Percentiles rank a stretch among this genome's conserved stretches.
Evolutionary conservation across 345 rosid species (phyloP).

Genomic region (Populus tremula): DNA sequence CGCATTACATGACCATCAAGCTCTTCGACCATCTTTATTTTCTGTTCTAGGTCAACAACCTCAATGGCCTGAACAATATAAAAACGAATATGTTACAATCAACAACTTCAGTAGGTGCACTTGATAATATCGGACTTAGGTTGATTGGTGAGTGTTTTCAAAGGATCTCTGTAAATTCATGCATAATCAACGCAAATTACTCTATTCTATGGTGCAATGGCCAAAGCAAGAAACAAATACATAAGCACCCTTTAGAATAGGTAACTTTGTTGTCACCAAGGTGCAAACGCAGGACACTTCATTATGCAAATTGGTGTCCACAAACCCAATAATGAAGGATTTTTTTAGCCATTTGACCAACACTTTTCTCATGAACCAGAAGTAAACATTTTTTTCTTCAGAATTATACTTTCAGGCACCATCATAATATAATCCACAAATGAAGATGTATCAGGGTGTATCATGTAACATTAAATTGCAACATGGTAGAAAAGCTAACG

Average conservation of each 20-base stretch:
- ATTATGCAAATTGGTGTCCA: not conserved
- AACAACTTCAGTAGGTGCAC: not conserved
- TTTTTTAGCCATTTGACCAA: not conserved
- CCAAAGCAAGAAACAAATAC: not conserved
- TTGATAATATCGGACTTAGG: not conserved
- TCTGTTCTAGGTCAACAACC: conserved; percentile 87
- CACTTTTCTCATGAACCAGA: not conserved
- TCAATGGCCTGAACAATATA: conserved; percentile 66
- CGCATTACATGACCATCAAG: conserved; percentile 94
- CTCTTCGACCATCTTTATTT: conserved; percentile 81
- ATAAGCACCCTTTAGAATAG: not conserved
- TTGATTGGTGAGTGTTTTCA: not conserved
- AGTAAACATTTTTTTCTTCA: not conserved
- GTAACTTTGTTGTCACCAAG: not conserved
- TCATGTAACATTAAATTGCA: not conserved
- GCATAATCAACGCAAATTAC: not conserved
- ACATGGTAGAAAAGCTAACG: not conserved
- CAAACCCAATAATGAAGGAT: not conserved
- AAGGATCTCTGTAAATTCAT: not conserved
- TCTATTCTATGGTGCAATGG: not conserved
- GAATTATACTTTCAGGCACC: not conserved
- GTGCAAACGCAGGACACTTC: not conserved
- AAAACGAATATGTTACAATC: conserved; percentile 1
- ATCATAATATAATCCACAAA: not conserved
- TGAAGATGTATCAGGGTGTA: not conserved